Conservation (phyloP, 352 stramenopile species). For the Globisporangium recalcitrans region DNA sequence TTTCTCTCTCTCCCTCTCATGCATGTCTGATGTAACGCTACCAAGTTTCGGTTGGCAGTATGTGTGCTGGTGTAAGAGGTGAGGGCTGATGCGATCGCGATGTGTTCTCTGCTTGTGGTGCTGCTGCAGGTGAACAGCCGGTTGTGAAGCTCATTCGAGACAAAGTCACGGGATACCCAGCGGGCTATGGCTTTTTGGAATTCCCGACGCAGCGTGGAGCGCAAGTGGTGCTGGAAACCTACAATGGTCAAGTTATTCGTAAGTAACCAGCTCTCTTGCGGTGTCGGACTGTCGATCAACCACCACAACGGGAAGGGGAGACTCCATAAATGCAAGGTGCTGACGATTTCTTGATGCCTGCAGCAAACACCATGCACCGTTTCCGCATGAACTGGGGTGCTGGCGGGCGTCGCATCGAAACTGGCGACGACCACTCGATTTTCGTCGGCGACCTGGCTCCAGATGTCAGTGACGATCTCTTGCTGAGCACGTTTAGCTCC, state of each 20-base stretch:
- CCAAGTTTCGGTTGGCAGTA: background rate
- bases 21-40: background rate
- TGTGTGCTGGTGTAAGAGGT: background rate
- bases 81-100: background rate
- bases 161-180: constrained; percentile 82
- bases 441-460: constrained; percentile 90
- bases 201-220: constrained; percentile 80
- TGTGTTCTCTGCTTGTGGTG: background rate
- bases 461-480: constrained; percentile 84
- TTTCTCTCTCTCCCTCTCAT: background rate
- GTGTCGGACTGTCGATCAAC: background rate
- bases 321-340: background rate
- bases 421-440: constrained; percentile 83
- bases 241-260: constrained; percentile 87
- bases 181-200: constrained; percentile 90
- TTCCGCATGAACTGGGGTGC: constrained; percentile 92
- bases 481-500: constrained; percentile 78
- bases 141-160: constrained; percentile 90
- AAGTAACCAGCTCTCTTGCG: constrained; percentile 8
- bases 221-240: constrained; percentile 80
- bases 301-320: background rate
- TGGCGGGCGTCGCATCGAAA: constrained; percentile 81
- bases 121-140: constrained; percentile 58
- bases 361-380: constrained; percentile 83
- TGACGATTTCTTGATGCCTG: background rate